A percentile compares a stretch with the other conserved stretches of the same genome.
phyloP scores from a whole-genome alignment of 1,284 basidiomycete species.

The Moesziomyces aphidis region DNA sequence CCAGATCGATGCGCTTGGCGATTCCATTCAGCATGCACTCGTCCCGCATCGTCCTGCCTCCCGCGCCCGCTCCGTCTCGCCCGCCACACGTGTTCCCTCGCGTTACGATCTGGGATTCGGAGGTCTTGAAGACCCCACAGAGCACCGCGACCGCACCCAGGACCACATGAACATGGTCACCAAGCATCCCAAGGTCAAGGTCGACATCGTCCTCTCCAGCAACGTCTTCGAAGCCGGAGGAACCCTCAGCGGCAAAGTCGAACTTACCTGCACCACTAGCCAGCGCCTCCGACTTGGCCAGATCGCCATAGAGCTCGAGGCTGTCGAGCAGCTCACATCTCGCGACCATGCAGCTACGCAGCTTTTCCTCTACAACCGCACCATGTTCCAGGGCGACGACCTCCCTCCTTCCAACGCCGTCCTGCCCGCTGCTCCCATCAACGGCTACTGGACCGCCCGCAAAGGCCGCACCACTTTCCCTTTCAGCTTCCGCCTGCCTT shows the following conservation, averaged over 20 bases:
- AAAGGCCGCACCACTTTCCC: constrained; percentile 63
- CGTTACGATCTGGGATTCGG: constrained; percentile 46
- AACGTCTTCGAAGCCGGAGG: constrained; percentile 58
- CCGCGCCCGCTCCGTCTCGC: constrained; percentile 28
- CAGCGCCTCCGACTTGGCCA: constrained; percentile 58
- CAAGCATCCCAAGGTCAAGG: constrained; percentile 62
- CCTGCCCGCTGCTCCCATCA: constrained; percentile 52
- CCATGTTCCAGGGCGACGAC: constrained; percentile 61
- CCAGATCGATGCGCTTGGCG: constrained; percentile 40
- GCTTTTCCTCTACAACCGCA: constrained; percentile 61
- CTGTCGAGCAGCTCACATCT: constrained; percentile 56
- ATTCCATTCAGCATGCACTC: constrained; percentile 33
- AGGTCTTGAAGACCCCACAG: constrained; percentile 28
- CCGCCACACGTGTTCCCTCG: constrained; percentile 19
- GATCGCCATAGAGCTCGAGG: constrained; percentile 61
- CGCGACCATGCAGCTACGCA: constrained; percentile 61
- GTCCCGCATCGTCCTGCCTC: constrained; percentile 19
- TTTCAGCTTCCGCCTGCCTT: constrained; percentile 57
- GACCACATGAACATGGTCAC: constrained; percentile 58
- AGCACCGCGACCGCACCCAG: constrained; percentile 33
- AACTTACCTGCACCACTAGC: constrained; percentile 59
- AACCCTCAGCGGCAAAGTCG: constrained; percentile 54
- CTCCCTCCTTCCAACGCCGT: constrained; percentile 63
- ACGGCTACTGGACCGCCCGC: constrained; percentile 61
- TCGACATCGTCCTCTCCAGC: constrained; percentile 51